These are phyloP conservation scores for Coniella lustricola DNA, from an alignment of 2,329 filamentous ascomycete genomes.

Conservation along the genomic window DNA sequence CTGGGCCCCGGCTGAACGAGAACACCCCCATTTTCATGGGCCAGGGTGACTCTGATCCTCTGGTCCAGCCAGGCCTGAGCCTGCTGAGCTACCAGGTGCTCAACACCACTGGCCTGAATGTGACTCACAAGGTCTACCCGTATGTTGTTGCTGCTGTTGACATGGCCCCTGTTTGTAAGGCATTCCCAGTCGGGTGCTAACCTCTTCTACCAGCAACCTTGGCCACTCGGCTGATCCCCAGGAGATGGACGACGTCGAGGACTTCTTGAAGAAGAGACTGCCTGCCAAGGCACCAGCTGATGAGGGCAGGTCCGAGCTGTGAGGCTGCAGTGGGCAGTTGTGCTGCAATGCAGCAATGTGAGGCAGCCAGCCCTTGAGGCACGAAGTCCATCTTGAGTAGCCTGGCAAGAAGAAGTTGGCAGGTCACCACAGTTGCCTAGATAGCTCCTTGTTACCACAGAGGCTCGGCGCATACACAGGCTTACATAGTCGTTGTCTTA, in stretches of 20 bases:
- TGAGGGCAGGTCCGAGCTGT: slow-evolving; percentile 30
- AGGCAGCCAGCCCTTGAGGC: no score
- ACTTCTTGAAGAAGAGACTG: slow-evolving; percentile 41
- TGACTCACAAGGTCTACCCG: slow-evolving; percentile 70
- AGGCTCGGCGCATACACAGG: no score
- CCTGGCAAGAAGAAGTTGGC: no score
- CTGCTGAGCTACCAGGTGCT: slow-evolving; percentile 59
- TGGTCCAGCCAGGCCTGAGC: slow-evolving; percentile 66
- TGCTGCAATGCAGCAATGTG: background rate
- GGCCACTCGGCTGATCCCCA: slow-evolving; percentile 67
- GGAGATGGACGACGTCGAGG: slow-evolving; percentile 78
- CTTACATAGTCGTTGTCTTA: no score
- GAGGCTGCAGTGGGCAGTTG: background rate
- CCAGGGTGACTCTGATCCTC: slow-evolving; percentile 71
- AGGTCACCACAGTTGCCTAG: no score
- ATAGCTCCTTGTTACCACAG: no score
- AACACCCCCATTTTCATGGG: slow-evolving; percentile 82
- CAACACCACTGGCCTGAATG: slow-evolving; percentile 62
- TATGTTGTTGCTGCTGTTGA: slow-evolving; percentile 33
- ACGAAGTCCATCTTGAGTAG: no score
- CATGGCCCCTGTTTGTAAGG: background rate
- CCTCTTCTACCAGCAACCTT: slow-evolving; percentile 47
- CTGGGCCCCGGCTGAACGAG: slow-evolving; percentile 50
- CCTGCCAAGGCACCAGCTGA: slow-evolving; percentile 28
- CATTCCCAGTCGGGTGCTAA: background rate